Percentiles rank a stretch among this genome's conserved stretches.
Conservation (phyloP, 306 rosid genomes). For the Begonia peltatifolia region DNA sequence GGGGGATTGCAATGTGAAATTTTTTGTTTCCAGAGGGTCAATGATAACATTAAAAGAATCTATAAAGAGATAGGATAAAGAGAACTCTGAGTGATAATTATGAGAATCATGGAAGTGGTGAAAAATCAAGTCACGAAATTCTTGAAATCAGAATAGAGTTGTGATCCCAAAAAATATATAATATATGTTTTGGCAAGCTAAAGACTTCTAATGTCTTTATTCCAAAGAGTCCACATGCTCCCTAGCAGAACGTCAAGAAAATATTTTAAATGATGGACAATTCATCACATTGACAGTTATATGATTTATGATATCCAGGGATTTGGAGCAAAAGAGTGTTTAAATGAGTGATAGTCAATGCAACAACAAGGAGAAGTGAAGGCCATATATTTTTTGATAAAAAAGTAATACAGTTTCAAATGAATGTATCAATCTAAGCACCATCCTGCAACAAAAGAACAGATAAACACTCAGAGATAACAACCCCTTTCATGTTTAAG, state of each 20-base stretch:
- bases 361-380: slow-evolving; percentile 44
- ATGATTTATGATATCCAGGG: slow-evolving; percentile 25
- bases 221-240: slow-evolving; percentile 27
- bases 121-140: slow-evolving; percentile 23
- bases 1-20: slow-evolving; percentile 36
- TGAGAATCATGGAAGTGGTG: slow-evolving; percentile 31
- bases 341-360: slow-evolving; percentile 30
- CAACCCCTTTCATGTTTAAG: slow-evolving; percentile 4
- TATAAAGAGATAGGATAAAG: slow-evolving; percentile 31
- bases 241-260: slow-evolving; percentile 15
- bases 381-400: slow-evolving; percentile 29
- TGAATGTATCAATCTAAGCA: slow-evolving; percentile 41
- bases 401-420: slow-evolving; percentile 46
- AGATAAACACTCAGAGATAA: slow-evolving; percentile 28
- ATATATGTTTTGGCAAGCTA: slow-evolving; percentile 28
- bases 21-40: slow-evolving; percentile 28
- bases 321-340: slow-evolving; percentile 21
- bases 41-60: slow-evolving; percentile 36
- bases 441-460: slow-evolving; percentile 63
- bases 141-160: slow-evolving; percentile 28
- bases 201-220: slow-evolving; percentile 34
- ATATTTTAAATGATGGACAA: slow-evolving; percentile 17
- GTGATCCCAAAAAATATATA: slow-evolving; percentile 22
- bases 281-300: slow-evolving; percentile 18
- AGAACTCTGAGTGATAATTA: slow-evolving; percentile 22